Evolutionary conservation across 192 early-diverging fungal species (phyloP).

Genomic region (Powellomyces hirtus): DNA sequence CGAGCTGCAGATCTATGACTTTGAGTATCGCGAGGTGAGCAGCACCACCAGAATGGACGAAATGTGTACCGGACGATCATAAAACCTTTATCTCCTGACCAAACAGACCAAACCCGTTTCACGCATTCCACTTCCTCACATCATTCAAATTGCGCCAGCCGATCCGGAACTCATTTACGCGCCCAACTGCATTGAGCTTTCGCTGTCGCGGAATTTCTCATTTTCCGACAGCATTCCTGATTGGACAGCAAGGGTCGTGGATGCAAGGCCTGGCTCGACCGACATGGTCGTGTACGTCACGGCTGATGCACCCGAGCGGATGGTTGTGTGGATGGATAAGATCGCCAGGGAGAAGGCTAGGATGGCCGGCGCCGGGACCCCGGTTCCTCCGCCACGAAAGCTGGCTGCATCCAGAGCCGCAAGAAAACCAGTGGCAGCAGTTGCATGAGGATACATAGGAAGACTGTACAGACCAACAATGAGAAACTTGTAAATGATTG

Average conservation of each 20-base stretch:
- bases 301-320: slow-evolving; percentile 25
- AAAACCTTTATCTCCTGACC: too few species aligned
- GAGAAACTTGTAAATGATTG: too few species aligned
- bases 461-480: too few species aligned
- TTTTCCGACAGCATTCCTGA: neutral
- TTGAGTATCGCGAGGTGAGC: slow-evolving; percentile 44
- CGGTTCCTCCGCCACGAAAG: slow-evolving; percentile 26
- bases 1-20: slow-evolving; percentile 38
- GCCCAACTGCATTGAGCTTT: slow-evolving; percentile 33
- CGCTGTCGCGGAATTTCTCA: neutral
- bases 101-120: slow-evolving; percentile 35
- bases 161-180: slow-evolving; percentile 41
- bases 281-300: slow-evolving; percentile 34
- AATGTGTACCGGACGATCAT: neutral
- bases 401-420: neutral
- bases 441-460: too few species aligned
- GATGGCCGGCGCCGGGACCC: slow-evolving; percentile 13
- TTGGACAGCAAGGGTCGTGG: slow-evolving; percentile 12
- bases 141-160: slow-evolving; percentile 13
- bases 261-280: neutral
- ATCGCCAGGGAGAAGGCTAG: slow-evolving; percentile 27
- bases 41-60: too few species aligned
- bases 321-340: slow-evolving; percentile 27
- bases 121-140: slow-evolving; percentile 23
- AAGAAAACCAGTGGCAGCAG: slow-evolving; percentile 3